phyloP scores from a whole-genome alignment of 176 grass and related monocot species.

The Triticum monococcum region DNA sequence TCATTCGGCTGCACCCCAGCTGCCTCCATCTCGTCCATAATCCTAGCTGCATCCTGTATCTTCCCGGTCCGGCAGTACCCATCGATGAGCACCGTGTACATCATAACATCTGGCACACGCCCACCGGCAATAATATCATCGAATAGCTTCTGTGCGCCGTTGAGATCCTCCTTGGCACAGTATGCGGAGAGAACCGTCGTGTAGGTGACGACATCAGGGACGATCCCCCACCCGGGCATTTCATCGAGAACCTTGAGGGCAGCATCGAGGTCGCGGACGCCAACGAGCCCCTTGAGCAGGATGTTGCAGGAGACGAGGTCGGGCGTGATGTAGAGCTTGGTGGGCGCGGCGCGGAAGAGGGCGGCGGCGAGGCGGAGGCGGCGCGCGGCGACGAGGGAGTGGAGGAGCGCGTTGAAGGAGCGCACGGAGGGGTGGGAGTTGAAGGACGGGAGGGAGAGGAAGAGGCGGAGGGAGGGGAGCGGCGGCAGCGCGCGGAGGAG shows the following conservation, averaged over 20 bases:
- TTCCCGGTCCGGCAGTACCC: conserved; percentile 46
- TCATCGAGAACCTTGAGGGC: conserved; percentile 66
- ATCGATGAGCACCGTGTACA: conserved; percentile 66
- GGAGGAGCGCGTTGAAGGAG: conserved; percentile 80
- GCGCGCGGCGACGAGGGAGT: conserved; percentile 56
- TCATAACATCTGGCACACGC: conserved; percentile 49
- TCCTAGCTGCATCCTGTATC: conserved; percentile 55
- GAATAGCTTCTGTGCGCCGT: conserved; percentile 43
- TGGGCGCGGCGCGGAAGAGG: conserved; percentile 54
- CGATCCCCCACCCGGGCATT: conserved; percentile 61
- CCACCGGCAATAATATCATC: conserved; percentile 47
- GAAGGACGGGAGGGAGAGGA: conserved; percentile 73
- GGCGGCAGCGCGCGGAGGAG: conserved; percentile 56
- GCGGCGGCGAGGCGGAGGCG: conserved; percentile 48
- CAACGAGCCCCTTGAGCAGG: conserved; percentile 42
- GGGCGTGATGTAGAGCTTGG: conserved; percentile 61
- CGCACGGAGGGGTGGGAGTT: conserved; percentile 54
- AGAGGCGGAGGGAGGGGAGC: conserved; percentile 59
- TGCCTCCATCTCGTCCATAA: conserved; percentile 86
- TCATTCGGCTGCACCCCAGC: conserved; percentile 52
- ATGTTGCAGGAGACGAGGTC: conserved; percentile 75
- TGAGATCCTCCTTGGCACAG: conserved; percentile 48
- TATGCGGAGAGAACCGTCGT: conserved; percentile 60
- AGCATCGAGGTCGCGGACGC: conserved; percentile 37
- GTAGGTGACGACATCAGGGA: conserved; percentile 60